Base-by-base conservation (phyloP, 2,329 filamentous ascomycete species). In the Aureobasidium zeae region DNA sequence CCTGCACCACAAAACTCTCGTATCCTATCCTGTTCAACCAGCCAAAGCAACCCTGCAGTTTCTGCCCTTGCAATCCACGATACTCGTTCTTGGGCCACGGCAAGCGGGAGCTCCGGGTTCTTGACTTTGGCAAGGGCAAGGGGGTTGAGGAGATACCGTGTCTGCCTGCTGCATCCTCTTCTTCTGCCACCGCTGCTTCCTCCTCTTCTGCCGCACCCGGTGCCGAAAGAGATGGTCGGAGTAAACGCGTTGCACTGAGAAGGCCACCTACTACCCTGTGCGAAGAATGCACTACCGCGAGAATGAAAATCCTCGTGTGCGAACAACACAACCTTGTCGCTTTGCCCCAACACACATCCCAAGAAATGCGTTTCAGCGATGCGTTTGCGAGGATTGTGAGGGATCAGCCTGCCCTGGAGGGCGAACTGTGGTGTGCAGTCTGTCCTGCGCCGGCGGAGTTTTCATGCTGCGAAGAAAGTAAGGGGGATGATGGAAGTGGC, bases 41-140 rank as follows among this genome's bases (percentile, higher is more conserved):
- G 46, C 49, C 55, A 4, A 49, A 54, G 10, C 22, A 51, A 5
- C 16, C 34, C 25, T 70, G 67, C 49, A 51, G 65, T 47, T 70
- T 64, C 58, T 71, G 67, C 48, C 42, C 50, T 2, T 81, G 96
- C n/a, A n/a, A 57, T 77, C 87, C 19, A 95, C n/a, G 89, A 4
- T 98, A 93, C 68, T 82, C 89, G 34, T 79, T 89, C 19, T 81
- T 96, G 58, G 84, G 94, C 62, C 87, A 91, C 52, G 79, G 94
- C 59, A 89, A 89, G 35, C 71, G 74, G 24, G 74, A 94, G 28
- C 78, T 95, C 16, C 86, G 95, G 12, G 12, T 25, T n/a, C 34
- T 38, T 19, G 33, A 30, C 28, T 37, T 15, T 13, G 22, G 7
- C 8, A 26, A 24, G 2, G 37, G 37, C 15, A 25, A n/a, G n/a